Evolutionary conservation across 208 protist species (phyloP).

Genomic region (Spongospora subterranea): DNA sequence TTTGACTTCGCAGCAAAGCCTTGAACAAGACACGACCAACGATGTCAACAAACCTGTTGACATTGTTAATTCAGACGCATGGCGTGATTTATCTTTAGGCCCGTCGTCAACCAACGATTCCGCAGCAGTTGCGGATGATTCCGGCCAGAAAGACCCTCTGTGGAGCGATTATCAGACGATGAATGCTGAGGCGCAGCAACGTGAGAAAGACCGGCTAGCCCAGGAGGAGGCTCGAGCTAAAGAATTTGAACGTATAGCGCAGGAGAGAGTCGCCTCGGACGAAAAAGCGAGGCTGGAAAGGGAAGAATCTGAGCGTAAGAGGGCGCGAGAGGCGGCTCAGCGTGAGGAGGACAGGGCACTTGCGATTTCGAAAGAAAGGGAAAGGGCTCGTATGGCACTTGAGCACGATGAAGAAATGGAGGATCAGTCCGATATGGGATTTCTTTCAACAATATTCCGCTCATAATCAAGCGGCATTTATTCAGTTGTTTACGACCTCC

Average conservation of each 20-base stretch:
- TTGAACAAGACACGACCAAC: not conserved
- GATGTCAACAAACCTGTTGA: not conserved
- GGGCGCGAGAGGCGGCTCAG: not conserved
- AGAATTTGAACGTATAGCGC: not conserved
- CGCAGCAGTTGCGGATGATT: not conserved
- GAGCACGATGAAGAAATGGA: not conserved
- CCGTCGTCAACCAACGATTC: not conserved
- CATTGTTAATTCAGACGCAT: constrained; percentile 17
- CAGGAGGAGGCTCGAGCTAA: not conserved
- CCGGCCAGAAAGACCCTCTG: not conserved
- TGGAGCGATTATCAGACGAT: constrained; percentile 50
- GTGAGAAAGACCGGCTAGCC: not conserved
- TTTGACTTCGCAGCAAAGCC: not conserved
- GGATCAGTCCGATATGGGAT: not conserved
- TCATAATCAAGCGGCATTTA: not conserved
- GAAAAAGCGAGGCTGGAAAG: not conserved
- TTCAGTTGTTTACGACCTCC: too few relatives aligned
- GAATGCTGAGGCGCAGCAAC: constrained; percentile 40
- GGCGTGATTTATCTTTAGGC: not conserved
- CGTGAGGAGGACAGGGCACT: not conserved
- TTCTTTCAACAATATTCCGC: not conserved
- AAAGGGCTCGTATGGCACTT: not conserved
- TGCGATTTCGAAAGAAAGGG: not conserved
- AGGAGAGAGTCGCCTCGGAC: not conserved
- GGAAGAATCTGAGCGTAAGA: not conserved